Base-by-base conservation (phyloP, 306 rosid species). In the Pueraria montana region DNA sequence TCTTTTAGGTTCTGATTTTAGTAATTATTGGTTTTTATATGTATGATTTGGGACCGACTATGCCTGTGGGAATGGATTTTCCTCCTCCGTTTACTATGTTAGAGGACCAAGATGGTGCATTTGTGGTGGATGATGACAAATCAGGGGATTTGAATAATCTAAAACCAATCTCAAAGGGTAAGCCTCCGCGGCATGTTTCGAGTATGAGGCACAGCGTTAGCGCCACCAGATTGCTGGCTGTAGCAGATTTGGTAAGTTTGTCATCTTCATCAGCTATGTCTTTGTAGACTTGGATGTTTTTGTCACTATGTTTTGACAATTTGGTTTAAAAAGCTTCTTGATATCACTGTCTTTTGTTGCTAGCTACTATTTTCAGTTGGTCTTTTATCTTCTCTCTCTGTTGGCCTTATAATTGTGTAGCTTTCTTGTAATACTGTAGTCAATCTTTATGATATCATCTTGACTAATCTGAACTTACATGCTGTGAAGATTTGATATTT, bases 131-230 rank as follows among this genome's bases (percentile, higher is more conserved):
- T 68, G 90, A 89, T 61, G 89, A 88, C 26, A 83, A 74, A 71
- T 74, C 87, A 2, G 80, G 45, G 2, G 84, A 77, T 72, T 81
- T 84, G 61, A 81, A 74, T 76, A 69, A 77, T 76, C 71, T 83
- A 40, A 89, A 88, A 80, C 89, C 76, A 62, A 79, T 77, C 4
- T 24, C 87, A 36, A 75, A 70, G 34, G 92, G 93, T 42, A 91
- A 90, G 27, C 97, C 97, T 74, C 97, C 96, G 1, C 80, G 93
- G 58, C 91, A 91, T 68, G 89, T 78, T 34, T 88, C 91, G 4
- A 52, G 40, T 23, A 17, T 86, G 86, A 89, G 89, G 34, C 94
- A 90, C 58, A 87, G 91, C 76, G 38, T 90, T 76, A 87, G 94
- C 93, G 49, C 93, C 61, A 72, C 77, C 55, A 85, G 65, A 87